phyloP scores from a whole-genome alignment of 2,329 filamentous ascomycete species.

The Ophiostoma tasmaniense region DNA sequence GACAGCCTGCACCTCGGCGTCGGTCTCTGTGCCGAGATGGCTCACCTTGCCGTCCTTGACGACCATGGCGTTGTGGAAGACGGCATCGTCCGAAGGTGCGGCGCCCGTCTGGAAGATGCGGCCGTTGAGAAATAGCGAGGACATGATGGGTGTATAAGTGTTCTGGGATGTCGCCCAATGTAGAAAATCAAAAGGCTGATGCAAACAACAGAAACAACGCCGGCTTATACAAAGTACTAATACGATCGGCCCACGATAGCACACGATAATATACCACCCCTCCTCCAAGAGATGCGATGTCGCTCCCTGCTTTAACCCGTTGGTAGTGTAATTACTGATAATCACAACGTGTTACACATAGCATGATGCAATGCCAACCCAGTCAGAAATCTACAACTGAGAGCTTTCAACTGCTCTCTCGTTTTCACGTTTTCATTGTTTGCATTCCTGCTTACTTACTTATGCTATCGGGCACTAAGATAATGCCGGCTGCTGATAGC shows the following conservation, averaged over 20 bases:
- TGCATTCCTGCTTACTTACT: background rate
- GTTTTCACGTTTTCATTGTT: background rate
- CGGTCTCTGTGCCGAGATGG: constrained; percentile 30
- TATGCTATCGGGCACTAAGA: constrained; percentile 1
- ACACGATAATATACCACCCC: background rate
- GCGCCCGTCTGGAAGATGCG: constrained; percentile 36
- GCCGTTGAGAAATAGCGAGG: constrained; percentile 35
- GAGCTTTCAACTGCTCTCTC: background rate
- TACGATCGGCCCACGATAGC: background rate
- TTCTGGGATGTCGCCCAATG: background rate
- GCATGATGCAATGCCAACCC: background rate
- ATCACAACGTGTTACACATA: background rate
- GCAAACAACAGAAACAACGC: background rate
- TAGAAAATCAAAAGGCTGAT: background rate
- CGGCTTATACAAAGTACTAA: background rate
- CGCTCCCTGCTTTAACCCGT: background rate
- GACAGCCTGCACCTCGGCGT: constrained; percentile 26
- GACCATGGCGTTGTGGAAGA: constrained; percentile 33
- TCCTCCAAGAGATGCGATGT: background rate
- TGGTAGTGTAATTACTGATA: background rate
- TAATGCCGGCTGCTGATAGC: background rate
- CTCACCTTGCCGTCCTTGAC: constrained; percentile 29
- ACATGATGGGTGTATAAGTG: background rate
- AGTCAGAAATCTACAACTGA: background rate
- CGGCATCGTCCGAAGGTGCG: constrained; percentile 22